Evolutionary conservation across 495 filamentous ascomycete species (phyloP).

Genomic region (Xanthoparmelia taractica): DNA sequence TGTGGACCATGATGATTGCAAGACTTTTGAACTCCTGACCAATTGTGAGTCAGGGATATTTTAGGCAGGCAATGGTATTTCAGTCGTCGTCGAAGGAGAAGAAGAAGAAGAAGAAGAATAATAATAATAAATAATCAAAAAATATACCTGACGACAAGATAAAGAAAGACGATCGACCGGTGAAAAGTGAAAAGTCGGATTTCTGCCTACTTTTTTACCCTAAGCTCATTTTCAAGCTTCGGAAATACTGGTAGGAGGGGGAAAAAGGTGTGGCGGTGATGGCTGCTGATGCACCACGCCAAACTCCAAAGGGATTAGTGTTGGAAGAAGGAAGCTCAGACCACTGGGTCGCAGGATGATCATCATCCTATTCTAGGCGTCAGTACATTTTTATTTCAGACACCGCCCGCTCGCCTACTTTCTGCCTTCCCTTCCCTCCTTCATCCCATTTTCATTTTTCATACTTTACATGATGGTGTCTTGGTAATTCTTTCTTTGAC

Average conservation of each 20-base stretch:
- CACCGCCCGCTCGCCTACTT: background rate
- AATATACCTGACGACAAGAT: background rate
- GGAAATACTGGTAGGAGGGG: background rate
- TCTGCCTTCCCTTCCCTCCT: background rate
- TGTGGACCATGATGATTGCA: background rate
- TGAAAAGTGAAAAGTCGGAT: background rate
- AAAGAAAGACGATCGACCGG: conserved; percentile 1
- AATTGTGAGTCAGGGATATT: conserved; percentile 13
- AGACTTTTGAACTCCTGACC: conserved; percentile 9
- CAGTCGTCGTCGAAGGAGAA: too few species aligned
- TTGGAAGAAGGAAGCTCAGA: background rate
- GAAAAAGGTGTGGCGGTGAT: conserved; percentile 17
- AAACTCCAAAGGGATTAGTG: background rate
- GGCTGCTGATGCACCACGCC: conserved; percentile 12
- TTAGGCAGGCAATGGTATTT: too few species aligned
- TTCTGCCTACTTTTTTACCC: background rate
- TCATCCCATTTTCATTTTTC: too few species aligned
- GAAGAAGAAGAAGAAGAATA: too few species aligned
- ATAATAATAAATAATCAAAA: too few species aligned
- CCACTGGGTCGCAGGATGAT: background rate
- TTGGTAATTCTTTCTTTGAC: too few species aligned
- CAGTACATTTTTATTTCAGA: conserved; percentile 1
- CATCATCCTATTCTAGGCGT: conserved; percentile 10
- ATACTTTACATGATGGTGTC: too few species aligned
- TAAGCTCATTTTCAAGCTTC: too few species aligned